Conservation (phyloP, 257 asterid species). For the Petrea volubilis region DNA sequence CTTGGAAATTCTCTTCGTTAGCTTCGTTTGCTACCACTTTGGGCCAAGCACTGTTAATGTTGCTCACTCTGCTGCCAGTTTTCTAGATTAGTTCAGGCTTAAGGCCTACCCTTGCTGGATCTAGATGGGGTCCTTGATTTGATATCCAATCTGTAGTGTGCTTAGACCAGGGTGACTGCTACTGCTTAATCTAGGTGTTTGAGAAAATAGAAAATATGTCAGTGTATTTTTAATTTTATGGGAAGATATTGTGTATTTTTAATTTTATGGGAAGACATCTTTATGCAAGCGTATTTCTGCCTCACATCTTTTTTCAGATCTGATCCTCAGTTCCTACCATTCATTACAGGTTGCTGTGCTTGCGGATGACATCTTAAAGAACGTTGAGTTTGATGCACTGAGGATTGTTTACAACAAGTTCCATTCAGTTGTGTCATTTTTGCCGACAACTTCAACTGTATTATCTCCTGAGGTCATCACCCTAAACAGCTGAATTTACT, state of each 20-base stretch:
- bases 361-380: conserved; percentile 96
- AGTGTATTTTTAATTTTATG: too few relatives aligned
- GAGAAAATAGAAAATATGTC: background rate
- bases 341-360: conserved; percentile 82
- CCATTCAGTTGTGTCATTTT: conserved; percentile 77
- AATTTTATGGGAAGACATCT: background rate
- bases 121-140: background rate
- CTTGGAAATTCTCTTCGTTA: background rate
- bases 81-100: background rate
- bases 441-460: conserved; percentile 79
- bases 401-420: conserved; percentile 90
- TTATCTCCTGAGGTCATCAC: conserved; percentile 89
- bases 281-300: background rate
- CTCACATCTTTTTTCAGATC: background rate
- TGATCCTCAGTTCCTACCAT: conserved; percentile 19
- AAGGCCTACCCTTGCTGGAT: background rate
- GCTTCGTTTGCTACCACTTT: background rate
- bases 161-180: background rate
- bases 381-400: conserved; percentile 85
- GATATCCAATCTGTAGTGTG: background rate
- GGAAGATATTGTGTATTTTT: background rate
- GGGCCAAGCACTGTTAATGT: background rate
- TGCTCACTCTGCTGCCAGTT: background rate
- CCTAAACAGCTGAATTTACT: conserved; percentile 16
- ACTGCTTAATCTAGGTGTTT: background rate